A percentile compares a stretch with the other conserved stretches of the same genome.
Evolutionary conservation across 208 protist species (phyloP).

Genomic region (Leishmania aethiopica): DNA sequence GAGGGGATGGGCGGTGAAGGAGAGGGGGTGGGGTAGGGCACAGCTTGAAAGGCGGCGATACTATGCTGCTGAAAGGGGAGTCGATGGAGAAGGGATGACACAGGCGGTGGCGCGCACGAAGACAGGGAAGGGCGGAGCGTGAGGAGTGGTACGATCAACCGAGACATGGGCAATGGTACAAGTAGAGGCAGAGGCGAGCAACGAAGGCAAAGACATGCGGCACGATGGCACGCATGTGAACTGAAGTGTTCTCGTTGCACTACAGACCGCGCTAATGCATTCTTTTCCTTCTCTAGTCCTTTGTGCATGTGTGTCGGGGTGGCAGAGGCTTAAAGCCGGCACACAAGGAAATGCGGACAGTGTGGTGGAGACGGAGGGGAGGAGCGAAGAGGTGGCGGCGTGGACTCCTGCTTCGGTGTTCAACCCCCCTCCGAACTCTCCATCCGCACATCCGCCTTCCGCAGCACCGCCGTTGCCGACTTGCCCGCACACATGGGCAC

Average conservation of each 20-base stretch:
- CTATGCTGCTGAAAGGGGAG: background rate
- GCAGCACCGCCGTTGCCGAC: background rate
- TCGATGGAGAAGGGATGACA: background rate
- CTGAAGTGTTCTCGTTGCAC: background rate
- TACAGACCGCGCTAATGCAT: background rate
- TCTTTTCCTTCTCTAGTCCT: background rate
- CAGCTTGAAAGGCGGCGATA: background rate
- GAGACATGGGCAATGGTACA: background rate
- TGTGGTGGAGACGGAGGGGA: constrained; percentile 14
- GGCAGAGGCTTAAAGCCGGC: background rate
- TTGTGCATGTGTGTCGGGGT: background rate
- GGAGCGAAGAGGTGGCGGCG: background rate
- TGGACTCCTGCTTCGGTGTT: background rate
- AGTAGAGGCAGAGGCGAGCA: background rate
- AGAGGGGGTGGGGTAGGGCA: background rate
- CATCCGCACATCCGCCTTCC: background rate
- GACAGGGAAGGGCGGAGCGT: constrained; percentile 8
- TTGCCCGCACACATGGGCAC: background rate
- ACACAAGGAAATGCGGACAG: constrained; percentile 5
- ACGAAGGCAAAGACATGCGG: background rate
- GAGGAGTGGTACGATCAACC: background rate
- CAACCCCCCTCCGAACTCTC: background rate
- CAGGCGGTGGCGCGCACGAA: background rate
- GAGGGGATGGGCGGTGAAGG: background rate
- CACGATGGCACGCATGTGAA: background rate